Evolutionary conservation across 1,284 basidiomycete species (phyloP).

Genomic region (Pascua guehoae): DNA sequence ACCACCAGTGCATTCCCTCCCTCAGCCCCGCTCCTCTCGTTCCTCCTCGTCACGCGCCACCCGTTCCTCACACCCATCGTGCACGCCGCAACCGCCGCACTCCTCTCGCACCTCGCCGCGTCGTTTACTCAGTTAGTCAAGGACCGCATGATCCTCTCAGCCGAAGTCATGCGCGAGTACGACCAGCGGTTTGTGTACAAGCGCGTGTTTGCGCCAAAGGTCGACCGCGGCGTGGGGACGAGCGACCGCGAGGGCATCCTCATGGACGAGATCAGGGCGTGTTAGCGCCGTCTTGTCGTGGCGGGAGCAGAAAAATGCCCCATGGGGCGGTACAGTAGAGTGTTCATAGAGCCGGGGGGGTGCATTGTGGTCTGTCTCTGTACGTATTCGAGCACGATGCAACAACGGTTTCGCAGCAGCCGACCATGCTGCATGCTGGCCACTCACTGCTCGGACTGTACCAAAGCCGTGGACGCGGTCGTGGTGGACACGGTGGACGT

Average conservation of each 20-base stretch:
- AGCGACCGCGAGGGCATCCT: constrained; percentile 22
- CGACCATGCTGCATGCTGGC: no score
- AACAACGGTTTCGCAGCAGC: no score
- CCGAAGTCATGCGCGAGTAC: constrained; percentile 50
- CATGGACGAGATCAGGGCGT: no score
- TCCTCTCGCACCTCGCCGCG: constrained; percentile 35
- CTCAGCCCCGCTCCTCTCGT: constrained; percentile 34
- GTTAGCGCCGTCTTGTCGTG: no score
- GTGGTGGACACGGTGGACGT: no score
- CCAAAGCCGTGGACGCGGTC: no score
- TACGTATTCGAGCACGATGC: no score
- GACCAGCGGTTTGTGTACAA: constrained; percentile 48
- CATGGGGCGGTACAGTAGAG: no score
- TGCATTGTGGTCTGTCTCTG: no score
- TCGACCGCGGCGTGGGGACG: constrained; percentile 43
- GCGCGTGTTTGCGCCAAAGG: constrained; percentile 36
- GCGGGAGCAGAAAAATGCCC: no score
- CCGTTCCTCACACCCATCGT: constrained; percentile 39
- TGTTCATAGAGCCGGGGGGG: no score
- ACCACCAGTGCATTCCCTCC: constrained; percentile 37
- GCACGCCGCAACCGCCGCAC: constrained; percentile 29
- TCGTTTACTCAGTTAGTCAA: constrained; percentile 43
- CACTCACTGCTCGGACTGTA: no score
- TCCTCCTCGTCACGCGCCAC: constrained; percentile 34
- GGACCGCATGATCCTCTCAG: constrained; percentile 43